Evolutionary conservation across 306 rosid genomes (phyloP).

Genomic region (Potentilla sterilis): DNA sequence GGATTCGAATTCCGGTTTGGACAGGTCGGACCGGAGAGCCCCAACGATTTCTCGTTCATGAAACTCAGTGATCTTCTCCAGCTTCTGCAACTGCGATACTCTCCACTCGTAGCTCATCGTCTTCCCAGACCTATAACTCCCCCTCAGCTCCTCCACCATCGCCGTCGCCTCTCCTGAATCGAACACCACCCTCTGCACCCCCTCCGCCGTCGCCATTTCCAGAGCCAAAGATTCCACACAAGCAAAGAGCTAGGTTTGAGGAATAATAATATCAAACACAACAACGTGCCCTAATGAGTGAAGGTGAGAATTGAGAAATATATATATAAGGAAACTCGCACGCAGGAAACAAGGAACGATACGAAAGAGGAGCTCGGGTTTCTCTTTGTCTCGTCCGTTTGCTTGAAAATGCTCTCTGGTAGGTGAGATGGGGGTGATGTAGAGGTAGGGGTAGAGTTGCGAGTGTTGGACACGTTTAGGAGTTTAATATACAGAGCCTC

Average conservation of each 20-base stretch:
- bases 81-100: conserved; percentile 42
- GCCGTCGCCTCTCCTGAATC: conserved; percentile 38
- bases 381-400: not conserved
- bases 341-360: not conserved
- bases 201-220: conserved; percentile 15
- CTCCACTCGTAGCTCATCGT: conserved; percentile 62
- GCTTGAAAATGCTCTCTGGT: not conserved
- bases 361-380: not conserved
- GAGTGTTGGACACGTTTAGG: not conserved
- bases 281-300: not conserved
- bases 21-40: conserved; percentile 53
- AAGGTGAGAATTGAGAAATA: not conserved
- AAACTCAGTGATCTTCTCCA: conserved; percentile 21
- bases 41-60: conserved; percentile 38
- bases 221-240: not conserved
- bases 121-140: conserved; percentile 33
- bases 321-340: not conserved
- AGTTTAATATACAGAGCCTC: not conserved
- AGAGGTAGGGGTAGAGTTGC: not conserved
- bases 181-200: conserved; percentile 12
- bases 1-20: conserved; percentile 36
- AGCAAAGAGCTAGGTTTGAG: not conserved
- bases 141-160: conserved; percentile 40
- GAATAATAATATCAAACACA: not conserved
- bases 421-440: not conserved